Conservation (phyloP, 441 rosid species). For the Pelargonium citronellum region DNA sequence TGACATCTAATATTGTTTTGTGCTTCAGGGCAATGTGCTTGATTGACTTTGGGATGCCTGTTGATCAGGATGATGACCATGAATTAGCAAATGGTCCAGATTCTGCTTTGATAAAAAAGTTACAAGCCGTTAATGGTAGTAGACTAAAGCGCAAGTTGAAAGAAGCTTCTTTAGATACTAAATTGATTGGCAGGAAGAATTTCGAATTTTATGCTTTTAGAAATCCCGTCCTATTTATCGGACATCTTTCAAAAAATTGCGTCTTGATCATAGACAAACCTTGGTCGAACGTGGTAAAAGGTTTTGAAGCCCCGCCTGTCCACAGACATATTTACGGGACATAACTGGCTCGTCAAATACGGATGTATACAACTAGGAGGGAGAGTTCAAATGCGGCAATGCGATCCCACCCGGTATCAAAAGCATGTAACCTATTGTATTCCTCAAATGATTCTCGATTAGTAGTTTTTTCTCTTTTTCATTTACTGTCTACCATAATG, state of each 20-base stretch:
- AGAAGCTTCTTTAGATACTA: conserved; percentile 42
- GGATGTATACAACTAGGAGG: neutral
- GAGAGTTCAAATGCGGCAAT: too few species aligned
- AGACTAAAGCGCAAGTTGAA: conserved; percentile 48
- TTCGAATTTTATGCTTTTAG: conserved; percentile 64
- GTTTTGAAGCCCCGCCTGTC: conserved; percentile 65
- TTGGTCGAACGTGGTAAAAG: conserved; percentile 80
- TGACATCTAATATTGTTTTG: conserved; percentile 15
- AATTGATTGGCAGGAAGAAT: conserved; percentile 43
- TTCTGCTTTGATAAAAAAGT: conserved; percentile 33
- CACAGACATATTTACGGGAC: conserved; percentile 94
- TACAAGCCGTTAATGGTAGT: conserved; percentile 40
- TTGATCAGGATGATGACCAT: conserved; percentile 49
- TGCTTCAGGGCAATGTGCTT: conserved; percentile 70
- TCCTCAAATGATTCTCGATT: too few species aligned
- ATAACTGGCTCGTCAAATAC: conserved; percentile 19
- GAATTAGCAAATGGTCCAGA: conserved; percentile 34
- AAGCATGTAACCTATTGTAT: too few species aligned
- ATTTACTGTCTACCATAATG: too few species aligned
- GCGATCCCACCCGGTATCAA: too few species aligned
- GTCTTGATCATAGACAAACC: conserved; percentile 81
- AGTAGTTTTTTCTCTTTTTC: too few species aligned
- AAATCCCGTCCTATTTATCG: conserved; percentile 74
- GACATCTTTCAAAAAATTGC: conserved; percentile 68
- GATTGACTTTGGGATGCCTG: conserved; percentile 68